phyloP scores from a whole-genome alignment of 768 basidiomycete genomes.

The Russula earlei region DNA sequence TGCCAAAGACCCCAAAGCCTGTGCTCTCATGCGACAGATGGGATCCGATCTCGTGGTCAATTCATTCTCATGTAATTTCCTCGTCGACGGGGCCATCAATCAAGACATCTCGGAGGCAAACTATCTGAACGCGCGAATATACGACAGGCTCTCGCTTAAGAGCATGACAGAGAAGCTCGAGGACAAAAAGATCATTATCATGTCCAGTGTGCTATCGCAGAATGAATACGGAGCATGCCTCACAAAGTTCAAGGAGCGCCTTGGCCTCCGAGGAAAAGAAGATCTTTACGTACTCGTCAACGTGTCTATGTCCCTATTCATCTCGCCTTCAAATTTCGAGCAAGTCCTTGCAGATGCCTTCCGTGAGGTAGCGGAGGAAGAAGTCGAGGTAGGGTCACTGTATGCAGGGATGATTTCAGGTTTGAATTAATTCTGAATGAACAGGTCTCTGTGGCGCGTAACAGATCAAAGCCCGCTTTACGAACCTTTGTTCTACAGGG shows the following conservation, averaged over 20 bases:
- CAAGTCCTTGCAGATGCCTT: slow-evolving; percentile 28
- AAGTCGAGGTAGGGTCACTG: slow-evolving; percentile 25
- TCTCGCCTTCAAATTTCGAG: slow-evolving; percentile 22
- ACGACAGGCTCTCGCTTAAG: slow-evolving; percentile 29
- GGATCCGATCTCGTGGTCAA: slow-evolving; percentile 35
- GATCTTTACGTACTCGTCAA: slow-evolving; percentile 32
- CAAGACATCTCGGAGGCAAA: slow-evolving; percentile 35
- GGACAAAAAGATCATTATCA: slow-evolving; percentile 19
- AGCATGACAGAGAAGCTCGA: slow-evolving; percentile 24
- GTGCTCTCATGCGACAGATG: slow-evolving; percentile 13
- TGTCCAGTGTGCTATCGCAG: slow-evolving; percentile 28
- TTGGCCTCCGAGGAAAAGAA: slow-evolving; percentile 26
- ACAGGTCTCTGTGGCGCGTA: slow-evolving; percentile 24
- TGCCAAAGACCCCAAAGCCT: slow-evolving; percentile 10
- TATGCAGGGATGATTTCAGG: neutral
- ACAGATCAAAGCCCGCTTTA: slow-evolving; percentile 26
- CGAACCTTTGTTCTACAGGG: slow-evolving; percentile 34
- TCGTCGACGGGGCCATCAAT: slow-evolving; percentile 28
- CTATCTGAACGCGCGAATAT: slow-evolving; percentile 32
- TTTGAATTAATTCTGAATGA: neutral
- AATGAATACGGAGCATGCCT: slow-evolving; percentile 30
- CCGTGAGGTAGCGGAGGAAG: slow-evolving; percentile 27
- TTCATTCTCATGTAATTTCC: slow-evolving; percentile 37
- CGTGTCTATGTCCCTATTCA: slow-evolving; percentile 35
- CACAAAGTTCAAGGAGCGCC: slow-evolving; percentile 30